Conservation (phyloP, 805 yeast species). For the Metschnikowia gruessii region DNA sequence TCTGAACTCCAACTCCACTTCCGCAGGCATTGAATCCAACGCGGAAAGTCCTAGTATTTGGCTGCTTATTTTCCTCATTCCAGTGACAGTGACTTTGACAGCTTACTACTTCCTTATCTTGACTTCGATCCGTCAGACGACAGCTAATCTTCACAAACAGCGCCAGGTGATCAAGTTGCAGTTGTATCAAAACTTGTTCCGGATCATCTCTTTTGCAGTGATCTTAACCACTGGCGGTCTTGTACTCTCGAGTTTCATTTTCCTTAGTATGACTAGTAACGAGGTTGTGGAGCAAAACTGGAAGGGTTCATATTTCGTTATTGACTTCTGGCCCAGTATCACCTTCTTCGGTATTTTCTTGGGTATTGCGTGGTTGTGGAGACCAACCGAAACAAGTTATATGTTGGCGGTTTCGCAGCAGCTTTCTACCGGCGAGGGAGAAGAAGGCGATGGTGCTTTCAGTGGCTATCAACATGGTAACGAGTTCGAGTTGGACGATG, state of each 20-base stretch:
- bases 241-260: conserved; percentile 63
- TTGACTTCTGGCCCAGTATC: conserved; percentile 94
- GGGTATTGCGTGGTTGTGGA: conserved; percentile 87
- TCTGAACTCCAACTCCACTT: conserved; percentile 22
- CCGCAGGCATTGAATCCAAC: conserved; percentile 54
- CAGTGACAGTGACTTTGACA: conserved; percentile 66
- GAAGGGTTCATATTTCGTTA: conserved; percentile 84
- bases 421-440: conserved; percentile 74
- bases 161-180: conserved; percentile 87
- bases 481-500: conserved; percentile 59
- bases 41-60: conserved; percentile 49
- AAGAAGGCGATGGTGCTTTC: conserved; percentile 21
- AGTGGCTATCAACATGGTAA: conserved; percentile 39
- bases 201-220: conserved; percentile 70
- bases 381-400: conserved; percentile 94
- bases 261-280: conserved; percentile 68
- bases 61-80: conserved; percentile 62
- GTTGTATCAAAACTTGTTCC: conserved; percentile 78
- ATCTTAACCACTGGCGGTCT: conserved; percentile 69
- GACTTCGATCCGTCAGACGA: conserved; percentile 70
- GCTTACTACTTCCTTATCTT: conserved; percentile 73
- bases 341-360: conserved; percentile 82
- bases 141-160: conserved; percentile 70
- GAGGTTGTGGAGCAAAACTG: conserved; percentile 84
- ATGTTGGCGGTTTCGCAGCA: conserved; percentile 94